Base-by-base conservation (phyloP, 2,329 filamentous ascomycete genomes). In the Graphilbum sp. region DNA sequence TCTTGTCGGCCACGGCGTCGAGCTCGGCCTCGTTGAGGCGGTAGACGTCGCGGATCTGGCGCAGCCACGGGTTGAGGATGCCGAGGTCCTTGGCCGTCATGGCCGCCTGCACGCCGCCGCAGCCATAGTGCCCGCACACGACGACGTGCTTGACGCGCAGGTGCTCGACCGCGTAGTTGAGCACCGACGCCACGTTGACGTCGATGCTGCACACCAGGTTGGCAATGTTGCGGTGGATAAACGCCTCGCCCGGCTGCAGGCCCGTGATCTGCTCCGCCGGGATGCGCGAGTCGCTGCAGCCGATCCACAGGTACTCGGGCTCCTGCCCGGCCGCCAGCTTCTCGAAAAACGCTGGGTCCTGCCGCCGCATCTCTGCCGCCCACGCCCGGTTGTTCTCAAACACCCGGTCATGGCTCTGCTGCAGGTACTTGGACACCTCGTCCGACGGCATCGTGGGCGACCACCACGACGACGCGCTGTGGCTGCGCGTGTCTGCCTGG, bases 221-320 rank as follows among this genome's bases (percentile, higher is more conserved):
- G 61, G 85, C 86, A 57, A 94, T 93, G 64, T 95, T 94, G 59
- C 87, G 82, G 67, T 93, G 85, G 48, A 92, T 79, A 58, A 94
- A 95, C 50, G 88, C 79, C 59, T 94, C 84, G 48, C 86, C 86
- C n/a, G 86, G 83, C 52, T 80, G 67, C 40, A 88, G 71, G 47
- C 81, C 79, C 34, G 85, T 75, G 55, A 95, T 76, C 52, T 82
- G 82, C 52, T 87, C 88, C 50, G 88, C 86, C n/a, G 87, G 87
- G 54, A 88, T 83, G 47, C 87, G 82, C 31, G 78, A 85, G 65
- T 94, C 86, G 58, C 79, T 79, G 67, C 86, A 95, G 35, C 87
- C 86, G 52, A 94, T 83, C 83, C 85, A 94, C 38, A 83, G 69
- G 56, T 82, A 82, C 50, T 82, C 75, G 39, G 78, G 78, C 15